These are phyloP conservation scores for Pneumocystis jirovecii DNA, from an alignment of 1,139 yeast genomes.

Conservation along the genomic window DNA sequence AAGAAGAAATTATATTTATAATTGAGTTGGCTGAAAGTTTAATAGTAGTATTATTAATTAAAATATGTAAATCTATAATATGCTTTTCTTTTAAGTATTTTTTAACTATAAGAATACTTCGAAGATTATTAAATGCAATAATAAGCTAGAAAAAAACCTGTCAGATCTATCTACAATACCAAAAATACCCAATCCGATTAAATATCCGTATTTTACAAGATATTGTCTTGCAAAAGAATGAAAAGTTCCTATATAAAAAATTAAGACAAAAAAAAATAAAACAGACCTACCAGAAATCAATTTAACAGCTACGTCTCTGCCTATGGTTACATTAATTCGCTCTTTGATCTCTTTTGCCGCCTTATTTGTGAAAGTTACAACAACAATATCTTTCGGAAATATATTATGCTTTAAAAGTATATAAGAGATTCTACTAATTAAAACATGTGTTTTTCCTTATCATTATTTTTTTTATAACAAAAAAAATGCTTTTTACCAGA, in stretches of 20 bases:
- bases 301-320: conserved; percentile 26
- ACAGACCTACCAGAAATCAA: conserved; percentile 24
- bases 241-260: conserved; percentile 53
- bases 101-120: background rate
- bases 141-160: conserved; percentile 21
- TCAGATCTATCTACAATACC: conserved; percentile 59
- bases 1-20: conserved; percentile 8
- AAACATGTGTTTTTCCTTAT: conserved; percentile 60
- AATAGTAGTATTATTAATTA: conserved; percentile 23
- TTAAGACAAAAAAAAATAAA: background rate
- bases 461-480: background rate
- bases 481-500: conserved; percentile 26
- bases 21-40: conserved; percentile 8
- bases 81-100: background rate
- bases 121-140: background rate
- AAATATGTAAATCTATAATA: background rate
- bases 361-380: conserved; percentile 80
- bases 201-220: conserved; percentile 40
- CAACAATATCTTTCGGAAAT: conserved; percentile 49
- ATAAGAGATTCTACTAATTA: conserved; percentile 64
- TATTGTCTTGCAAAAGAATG: conserved; percentile 63
- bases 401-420: conserved; percentile 35
- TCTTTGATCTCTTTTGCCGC: conserved; percentile 76
- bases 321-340: conserved; percentile 35
- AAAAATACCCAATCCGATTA: conserved; percentile 34